Percentiles rank a stretch among this genome's conserved stretches.
phyloP scores from a whole-genome alignment of 2,329 filamentous ascomycete genomes.

The Aschersonia sp. region DNA sequence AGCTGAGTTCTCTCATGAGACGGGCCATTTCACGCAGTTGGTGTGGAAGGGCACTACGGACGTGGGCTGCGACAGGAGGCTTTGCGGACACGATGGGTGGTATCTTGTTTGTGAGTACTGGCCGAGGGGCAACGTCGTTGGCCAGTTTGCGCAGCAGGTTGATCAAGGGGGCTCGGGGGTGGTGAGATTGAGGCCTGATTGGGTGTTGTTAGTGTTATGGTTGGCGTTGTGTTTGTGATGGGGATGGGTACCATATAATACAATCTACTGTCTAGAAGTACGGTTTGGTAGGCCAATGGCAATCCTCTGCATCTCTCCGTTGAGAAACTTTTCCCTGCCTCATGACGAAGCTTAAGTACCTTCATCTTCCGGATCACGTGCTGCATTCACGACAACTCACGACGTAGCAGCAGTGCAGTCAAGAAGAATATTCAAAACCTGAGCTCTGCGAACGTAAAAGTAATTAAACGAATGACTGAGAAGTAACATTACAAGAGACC shows the following conservation, averaged over 20 bases:
- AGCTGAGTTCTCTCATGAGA: slow-evolving; percentile 41
- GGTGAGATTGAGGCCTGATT: background rate
- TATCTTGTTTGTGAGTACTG: slow-evolving; percentile 59
- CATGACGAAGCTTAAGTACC: no score
- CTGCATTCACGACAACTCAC: no score
- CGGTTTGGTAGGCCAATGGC: no score
- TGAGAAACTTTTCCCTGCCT: no score
- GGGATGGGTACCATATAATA: background rate
- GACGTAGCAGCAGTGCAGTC: no score
- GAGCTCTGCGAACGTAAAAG: no score
- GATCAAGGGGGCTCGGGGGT: background rate
- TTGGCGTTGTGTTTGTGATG: background rate
- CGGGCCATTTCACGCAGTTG: slow-evolving; percentile 61
- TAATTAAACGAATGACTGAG: no score
- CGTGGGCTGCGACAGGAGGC: slow-evolving; percentile 37
- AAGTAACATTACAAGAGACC: no score
- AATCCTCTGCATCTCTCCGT: no score
- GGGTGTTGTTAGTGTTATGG: background rate
- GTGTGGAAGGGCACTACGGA: slow-evolving; percentile 52
- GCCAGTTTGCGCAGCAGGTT: slow-evolving; percentile 28
- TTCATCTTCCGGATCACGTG: no score
- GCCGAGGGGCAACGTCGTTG: slow-evolving; percentile 49
- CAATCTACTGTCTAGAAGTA: no score
- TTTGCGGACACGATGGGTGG: slow-evolving; percentile 38
- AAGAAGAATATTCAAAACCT: no score